Evolutionary conservation across 73 alveolate genomes (phyloP).

Genomic region (Paramecium sonneborni): DNA sequence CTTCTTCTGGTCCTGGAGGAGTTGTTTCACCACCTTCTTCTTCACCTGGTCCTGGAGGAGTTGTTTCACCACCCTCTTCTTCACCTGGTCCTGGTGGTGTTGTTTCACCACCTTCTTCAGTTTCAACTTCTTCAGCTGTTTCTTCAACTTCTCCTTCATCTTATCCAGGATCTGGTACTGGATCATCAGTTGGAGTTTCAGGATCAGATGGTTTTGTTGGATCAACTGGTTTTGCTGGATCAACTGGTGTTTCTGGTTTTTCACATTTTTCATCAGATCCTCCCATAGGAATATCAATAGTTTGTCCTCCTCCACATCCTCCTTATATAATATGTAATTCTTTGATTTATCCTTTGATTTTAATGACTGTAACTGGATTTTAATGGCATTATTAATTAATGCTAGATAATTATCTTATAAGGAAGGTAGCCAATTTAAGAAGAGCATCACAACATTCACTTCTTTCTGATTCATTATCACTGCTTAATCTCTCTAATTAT

Average conservation of each 20-base stretch:
- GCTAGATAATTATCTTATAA: constrained; percentile 24
- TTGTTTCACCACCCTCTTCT: background rate
- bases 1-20: background rate
- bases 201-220: background rate
- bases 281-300: constrained; percentile 47
- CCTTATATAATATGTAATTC: constrained; percentile 43
- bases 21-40: background rate
- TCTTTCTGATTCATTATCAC: constrained; percentile 18
- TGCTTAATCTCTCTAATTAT: background rate
- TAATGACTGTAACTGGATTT: constrained; percentile 54
- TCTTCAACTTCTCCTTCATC: background rate
- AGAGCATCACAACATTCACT: constrained; percentile 48
- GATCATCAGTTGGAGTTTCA: constrained; percentile 1
- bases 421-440: constrained; percentile 55
- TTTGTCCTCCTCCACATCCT: constrained; percentile 51
- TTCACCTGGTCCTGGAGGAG: background rate
- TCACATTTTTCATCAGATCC: background rate
- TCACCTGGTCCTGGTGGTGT: background rate
- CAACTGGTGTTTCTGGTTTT: background rate
- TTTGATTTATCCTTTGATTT: constrained; percentile 48
- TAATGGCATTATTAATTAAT: constrained; percentile 13
- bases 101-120: background rate
- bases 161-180: background rate
- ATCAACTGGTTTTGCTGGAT: background rate
- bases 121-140: background rate